Conservation (phyloP, 306 rosid genomes). For the Vigna angularis region DNA sequence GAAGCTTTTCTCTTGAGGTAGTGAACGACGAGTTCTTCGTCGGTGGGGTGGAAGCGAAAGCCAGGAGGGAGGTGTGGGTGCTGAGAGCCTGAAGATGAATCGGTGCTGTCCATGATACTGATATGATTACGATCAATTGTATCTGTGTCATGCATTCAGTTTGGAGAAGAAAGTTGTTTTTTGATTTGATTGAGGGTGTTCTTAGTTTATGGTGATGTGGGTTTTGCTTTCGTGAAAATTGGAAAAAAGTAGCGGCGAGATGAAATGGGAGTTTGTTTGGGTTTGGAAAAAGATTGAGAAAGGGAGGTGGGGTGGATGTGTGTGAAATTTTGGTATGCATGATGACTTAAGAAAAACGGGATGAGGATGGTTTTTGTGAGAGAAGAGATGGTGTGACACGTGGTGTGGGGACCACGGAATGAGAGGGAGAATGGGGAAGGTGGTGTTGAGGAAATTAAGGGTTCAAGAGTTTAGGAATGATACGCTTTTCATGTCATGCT, state of each 20-base stretch:
- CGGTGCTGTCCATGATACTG: conserved; percentile 43
- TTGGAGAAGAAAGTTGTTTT: not conserved
- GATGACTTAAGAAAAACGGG: not conserved
- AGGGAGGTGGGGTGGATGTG: not conserved
- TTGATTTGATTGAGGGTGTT: not conserved
- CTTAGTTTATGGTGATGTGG: not conserved
- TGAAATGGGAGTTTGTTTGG: not conserved
- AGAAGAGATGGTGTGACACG: conserved; percentile 31
- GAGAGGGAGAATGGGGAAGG: conserved; percentile 23
- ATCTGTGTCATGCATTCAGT: conserved; percentile 38
- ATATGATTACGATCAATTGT: no score
- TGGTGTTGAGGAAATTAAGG: conserved; percentile 39
- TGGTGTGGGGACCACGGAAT: conserved; percentile 44
- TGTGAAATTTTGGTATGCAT: conserved; percentile 5
- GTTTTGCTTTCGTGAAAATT: not conserved
- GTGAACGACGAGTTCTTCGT: conserved; percentile 56
- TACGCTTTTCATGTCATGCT: conserved; percentile 51
- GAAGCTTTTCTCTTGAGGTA: conserved; percentile 52
- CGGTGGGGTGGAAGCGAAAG: conserved; percentile 57
- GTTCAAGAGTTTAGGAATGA: conserved; percentile 45
- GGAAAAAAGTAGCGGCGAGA: conserved; percentile 22
- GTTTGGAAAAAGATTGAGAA: not conserved
- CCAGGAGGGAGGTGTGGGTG: conserved; percentile 52
- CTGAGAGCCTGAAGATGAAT: conserved; percentile 44
- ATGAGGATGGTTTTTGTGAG: not conserved